These are phyloP conservation scores for Candolleomyces efflorescens DNA, from an alignment of 768 basidiomycete genomes.

Conservation along the genomic window DNA sequence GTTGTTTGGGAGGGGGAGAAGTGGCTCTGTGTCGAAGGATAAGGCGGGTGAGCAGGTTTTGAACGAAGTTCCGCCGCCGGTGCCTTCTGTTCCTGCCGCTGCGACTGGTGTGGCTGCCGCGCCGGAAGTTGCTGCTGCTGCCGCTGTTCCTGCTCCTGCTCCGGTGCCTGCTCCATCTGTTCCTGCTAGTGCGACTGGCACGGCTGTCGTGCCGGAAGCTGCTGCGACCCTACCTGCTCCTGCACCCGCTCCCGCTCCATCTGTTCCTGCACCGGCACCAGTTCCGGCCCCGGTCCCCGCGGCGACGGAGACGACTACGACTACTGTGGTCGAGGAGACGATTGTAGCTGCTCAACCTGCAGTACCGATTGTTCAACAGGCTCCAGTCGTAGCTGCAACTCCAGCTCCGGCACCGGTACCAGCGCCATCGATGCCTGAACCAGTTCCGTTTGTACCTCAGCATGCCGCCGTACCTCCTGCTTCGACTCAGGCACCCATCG, in stretches of 20 bases:
- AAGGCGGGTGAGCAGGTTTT: neutral
- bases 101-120: neutral
- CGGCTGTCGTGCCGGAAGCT: neutral
- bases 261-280: no score
- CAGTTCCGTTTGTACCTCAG: no score
- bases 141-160: neutral
- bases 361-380: no score
- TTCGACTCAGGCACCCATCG: no score
- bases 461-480: no score
- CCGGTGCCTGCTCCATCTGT: neutral
- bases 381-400: no score
- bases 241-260: neutral
- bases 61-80: neutral
- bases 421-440: no score
- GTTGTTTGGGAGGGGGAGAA: constrained; percentile 7
- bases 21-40: neutral
- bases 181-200: neutral
- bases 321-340: no score
- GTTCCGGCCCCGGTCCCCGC: no score
- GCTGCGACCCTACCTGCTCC: neutral
- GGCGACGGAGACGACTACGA: no score
- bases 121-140: neutral
- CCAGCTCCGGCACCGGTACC: no score
- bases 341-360: no score
- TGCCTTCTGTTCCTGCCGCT: neutral